These are phyloP conservation scores for Cyclotella distinguenda DNA, from an alignment of 108 stramenopile species.

Conservation along the genomic window DNA sequence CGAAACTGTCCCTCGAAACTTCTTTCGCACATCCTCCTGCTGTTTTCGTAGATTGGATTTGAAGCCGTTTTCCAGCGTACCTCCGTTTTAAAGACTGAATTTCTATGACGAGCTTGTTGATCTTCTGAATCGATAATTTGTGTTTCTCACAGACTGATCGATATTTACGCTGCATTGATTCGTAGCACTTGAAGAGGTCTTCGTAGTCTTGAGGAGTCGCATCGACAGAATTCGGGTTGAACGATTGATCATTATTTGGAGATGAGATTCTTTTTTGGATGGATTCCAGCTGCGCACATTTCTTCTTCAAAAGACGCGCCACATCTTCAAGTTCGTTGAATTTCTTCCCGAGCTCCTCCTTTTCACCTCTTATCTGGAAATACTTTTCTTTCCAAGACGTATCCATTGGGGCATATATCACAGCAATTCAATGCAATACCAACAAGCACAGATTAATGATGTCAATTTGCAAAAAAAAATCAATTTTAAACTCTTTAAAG, in stretches of 20 bases:
- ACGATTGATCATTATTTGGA: neutral
- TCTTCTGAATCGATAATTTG: conserved; percentile 25
- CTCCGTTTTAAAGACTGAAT: conserved; percentile 24
- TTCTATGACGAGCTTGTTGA: conserved; percentile 29
- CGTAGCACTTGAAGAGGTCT: conserved; percentile 25
- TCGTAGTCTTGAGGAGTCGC: conserved; percentile 11
- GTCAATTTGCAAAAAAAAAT: no score
- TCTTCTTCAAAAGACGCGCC: neutral
- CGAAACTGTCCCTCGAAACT: neutral
- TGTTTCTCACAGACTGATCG: conserved; percentile 14
- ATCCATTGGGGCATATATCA: no score
- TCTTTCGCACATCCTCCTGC: neutral
- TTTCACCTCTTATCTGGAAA: conserved; percentile 6
- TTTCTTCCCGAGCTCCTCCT: conserved; percentile 5
- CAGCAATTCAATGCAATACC: no score
- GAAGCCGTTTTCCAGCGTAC: neutral
- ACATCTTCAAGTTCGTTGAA: conserved; percentile 4
- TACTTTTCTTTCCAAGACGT: conserved; percentile 13
- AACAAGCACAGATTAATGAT: no score
- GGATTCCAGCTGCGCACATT: conserved; percentile 18
- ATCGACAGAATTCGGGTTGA: neutral
- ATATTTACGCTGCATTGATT: conserved; percentile 10
- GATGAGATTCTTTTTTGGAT: neutral
- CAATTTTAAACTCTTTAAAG: no score
- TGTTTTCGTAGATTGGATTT: neutral